These are phyloP conservation scores for Reticulascus tulasneorum DNA, from an alignment of 2,329 filamentous ascomycete species.

Conservation along the genomic window DNA sequence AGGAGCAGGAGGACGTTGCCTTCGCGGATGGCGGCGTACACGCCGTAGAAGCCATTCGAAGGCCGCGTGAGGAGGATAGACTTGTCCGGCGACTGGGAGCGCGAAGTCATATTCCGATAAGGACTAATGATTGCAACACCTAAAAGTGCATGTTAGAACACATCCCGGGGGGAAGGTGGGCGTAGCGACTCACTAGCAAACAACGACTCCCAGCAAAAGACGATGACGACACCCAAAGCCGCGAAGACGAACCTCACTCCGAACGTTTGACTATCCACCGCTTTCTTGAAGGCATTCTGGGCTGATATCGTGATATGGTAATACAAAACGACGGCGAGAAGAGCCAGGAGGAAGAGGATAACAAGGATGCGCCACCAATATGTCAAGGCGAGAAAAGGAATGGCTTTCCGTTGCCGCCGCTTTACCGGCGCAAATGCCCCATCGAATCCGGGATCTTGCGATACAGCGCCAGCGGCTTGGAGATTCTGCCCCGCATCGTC, in stretches of 20 bases:
- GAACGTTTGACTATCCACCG: slow-evolving; percentile 36
- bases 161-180: not conserved
- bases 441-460: slow-evolving; percentile 1
- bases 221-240: slow-evolving; percentile 33
- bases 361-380: slow-evolving; percentile 29
- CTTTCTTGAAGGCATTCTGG: slow-evolving; percentile 22
- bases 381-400: slow-evolving; percentile 31
- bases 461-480: slow-evolving; percentile 4
- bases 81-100: slow-evolving; percentile 28
- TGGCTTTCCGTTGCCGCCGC: slow-evolving; percentile 4
- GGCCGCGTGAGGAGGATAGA: slow-evolving; percentile 37
- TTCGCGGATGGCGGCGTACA: slow-evolving; percentile 31
- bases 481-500: slow-evolving; percentile 21
- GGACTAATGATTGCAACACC: slow-evolving; percentile 42
- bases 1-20: slow-evolving; percentile 35
- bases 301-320: slow-evolving; percentile 26
- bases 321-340: slow-evolving; percentile 34
- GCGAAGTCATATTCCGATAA: slow-evolving; percentile 34
- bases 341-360: slow-evolving; percentile 24
- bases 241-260: slow-evolving; percentile 40
- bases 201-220: slow-evolving; percentile 36
- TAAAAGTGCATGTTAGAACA: slow-evolving; percentile 18
- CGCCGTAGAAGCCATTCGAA: slow-evolving; percentile 41
- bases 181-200: slow-evolving; percentile 29
- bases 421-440: not conserved